Percentiles rank a stretch among this genome's conserved stretches.
phyloP scores from a whole-genome alignment of 371 early-diverging fungal genomes.

The Thermomucor indicae-seudaticae region DNA sequence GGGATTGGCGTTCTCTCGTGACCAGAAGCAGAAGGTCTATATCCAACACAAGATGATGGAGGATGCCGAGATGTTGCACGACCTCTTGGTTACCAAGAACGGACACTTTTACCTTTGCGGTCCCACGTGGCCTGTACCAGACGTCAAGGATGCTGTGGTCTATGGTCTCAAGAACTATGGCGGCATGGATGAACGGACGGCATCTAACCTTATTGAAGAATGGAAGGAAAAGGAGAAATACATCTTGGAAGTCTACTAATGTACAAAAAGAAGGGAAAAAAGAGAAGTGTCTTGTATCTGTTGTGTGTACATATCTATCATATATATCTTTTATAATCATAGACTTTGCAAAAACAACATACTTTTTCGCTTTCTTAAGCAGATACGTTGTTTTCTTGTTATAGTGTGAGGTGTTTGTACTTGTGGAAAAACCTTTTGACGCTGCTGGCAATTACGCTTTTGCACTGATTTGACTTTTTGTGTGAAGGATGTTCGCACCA shows the following conservation, averaged over 20 bases:
- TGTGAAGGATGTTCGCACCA: too few species aligned
- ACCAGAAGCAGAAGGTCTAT: constrained; percentile 89
- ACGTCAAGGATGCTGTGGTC: constrained; percentile 90
- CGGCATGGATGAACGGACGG: constrained; percentile 58
- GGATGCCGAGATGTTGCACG: constrained; percentile 70
- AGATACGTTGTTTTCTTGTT: too few species aligned
- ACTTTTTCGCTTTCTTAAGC: too few species aligned
- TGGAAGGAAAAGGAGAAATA: constrained; percentile 91
- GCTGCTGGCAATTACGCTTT: too few species aligned
- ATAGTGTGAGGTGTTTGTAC: too few species aligned
- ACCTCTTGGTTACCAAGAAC: constrained; percentile 67
- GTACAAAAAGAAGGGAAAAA: too few species aligned
- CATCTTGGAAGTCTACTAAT: constrained; percentile 87
- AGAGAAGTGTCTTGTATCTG: too few species aligned
- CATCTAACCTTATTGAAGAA: constrained; percentile 74
- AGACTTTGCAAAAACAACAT: too few species aligned
- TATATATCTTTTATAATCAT: too few species aligned
- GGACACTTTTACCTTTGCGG: constrained; percentile 94
- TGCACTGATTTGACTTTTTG: too few species aligned
- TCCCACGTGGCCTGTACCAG: constrained; percentile 92
- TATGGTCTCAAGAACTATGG: constrained; percentile 63
- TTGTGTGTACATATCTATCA: too few species aligned
- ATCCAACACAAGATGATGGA: constrained; percentile 93
- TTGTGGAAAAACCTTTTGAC: too few species aligned
- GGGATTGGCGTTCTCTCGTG: constrained; percentile 91